Evolutionary conservation across 2,329 filamentous ascomycete species (phyloP), one percentile per base, ranked within the genome.

Genomic region (Blumeriella jaapii): DNA sequence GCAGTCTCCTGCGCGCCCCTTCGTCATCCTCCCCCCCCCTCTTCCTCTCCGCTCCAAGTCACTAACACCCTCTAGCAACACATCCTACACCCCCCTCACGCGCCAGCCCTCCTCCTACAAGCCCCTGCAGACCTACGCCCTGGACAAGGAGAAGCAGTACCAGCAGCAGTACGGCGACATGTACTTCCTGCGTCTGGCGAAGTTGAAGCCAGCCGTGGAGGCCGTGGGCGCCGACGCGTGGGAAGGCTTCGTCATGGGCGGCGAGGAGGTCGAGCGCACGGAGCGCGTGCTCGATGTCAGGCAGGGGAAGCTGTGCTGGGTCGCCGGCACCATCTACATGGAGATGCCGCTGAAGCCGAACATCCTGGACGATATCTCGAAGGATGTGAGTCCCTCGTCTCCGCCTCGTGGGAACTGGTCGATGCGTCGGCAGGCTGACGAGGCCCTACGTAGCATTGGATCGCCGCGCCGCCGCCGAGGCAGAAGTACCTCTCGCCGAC

Each of bases 121-220:
- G 38, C 77, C 89, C 0, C 68, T 93, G 17, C 63, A 75, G 36
- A 81, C 78, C 6, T 96, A 86, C 59, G 64, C 64, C 31, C 72
- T 96, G 7, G 71, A 82, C 15, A 78, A 70, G 51, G 64, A 70
- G 40, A 70, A 70, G 42, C 80, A 86, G 36, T 98, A 96, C 58
- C 69, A 87, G 57, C 91, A 96, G 58, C 91, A 98, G 61, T 98
- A 83, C 70, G 84, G 82, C 44, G 91, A 98, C 60, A 89, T 96
- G 74, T 98, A 98, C 68, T 98, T 95, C 56, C 59, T 95, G 49
- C 82, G 91, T 9, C 70, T 98, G 15, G 76, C 84, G 23, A 82
- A 82, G 60, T 74, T 98, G 57, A 95, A 89, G 61, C 82, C 86
- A 7, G 70, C 74, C 1, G 82, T 93, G 0, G 83, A 93, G 50